A percentile compares a stretch with the other conserved stretches of the same genome.
phyloP scores from a whole-genome alignment of 169 alveolate genomes.

The Plasmodium blacklocki region DNA sequence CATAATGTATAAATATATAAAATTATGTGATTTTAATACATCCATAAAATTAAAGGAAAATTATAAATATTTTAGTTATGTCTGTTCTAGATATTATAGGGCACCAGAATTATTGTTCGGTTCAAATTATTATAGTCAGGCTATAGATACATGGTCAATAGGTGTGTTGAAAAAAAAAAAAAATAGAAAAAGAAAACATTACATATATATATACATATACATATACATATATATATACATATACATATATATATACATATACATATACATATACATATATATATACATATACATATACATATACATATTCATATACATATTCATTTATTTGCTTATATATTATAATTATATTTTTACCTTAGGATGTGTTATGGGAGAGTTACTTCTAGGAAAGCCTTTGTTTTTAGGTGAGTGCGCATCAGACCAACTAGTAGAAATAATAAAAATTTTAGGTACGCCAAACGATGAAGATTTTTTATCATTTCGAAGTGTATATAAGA shows the following conservation, averaged over 20 bases:
- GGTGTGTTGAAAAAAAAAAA: constrained; percentile 84
- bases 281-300: background rate
- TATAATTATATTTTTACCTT: constrained; percentile 56
- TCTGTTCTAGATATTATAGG: constrained; percentile 98
- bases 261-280: background rate
- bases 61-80: constrained; percentile 87
- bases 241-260: background rate
- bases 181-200: background rate
- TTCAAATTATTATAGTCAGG: constrained; percentile 97
- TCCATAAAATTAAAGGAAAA: constrained; percentile 60
- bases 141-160: constrained; percentile 98
- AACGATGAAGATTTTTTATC: constrained; percentile 83
- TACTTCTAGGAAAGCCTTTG: constrained; percentile 95
- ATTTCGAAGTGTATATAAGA: constrained; percentile 47
- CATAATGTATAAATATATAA: constrained; percentile 48
- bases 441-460: constrained; percentile 96
- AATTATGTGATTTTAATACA: constrained; percentile 52
- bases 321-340: background rate
- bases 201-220: background rate
- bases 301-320: background rate
- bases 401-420: constrained; percentile 97
- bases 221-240: background rate
- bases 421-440: constrained; percentile 96
- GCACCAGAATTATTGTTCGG: constrained; percentile 99
- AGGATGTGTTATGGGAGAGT: constrained; percentile 98